Conservation (phyloP, 2,329 filamentous ascomycete genomes). For the Atkinsonella texensis region DNA sequence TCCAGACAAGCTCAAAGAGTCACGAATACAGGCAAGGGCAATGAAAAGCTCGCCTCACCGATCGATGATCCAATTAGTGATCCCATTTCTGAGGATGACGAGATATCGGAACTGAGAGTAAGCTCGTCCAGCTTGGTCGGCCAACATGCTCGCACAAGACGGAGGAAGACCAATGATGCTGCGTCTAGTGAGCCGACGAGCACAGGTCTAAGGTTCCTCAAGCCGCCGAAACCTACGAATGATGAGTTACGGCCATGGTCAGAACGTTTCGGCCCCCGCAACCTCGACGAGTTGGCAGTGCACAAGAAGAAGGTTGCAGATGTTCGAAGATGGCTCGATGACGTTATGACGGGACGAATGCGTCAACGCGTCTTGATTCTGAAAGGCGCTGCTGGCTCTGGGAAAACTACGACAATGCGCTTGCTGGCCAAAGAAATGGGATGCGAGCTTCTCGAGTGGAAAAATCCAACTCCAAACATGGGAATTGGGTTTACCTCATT, state of each 20-base stretch:
- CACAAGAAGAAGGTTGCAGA: slow-evolving; percentile 90
- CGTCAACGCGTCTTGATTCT: slow-evolving; percentile 68
- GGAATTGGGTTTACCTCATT: slow-evolving; percentile 55
- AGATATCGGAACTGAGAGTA: slow-evolving; percentile 37
- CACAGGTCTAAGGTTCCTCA: slow-evolving; percentile 41
- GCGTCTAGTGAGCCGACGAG: slow-evolving; percentile 13
- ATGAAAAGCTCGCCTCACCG: slow-evolving; percentile 16
- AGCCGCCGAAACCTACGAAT: slow-evolving; percentile 25
- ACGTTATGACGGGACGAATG: slow-evolving; percentile 53
- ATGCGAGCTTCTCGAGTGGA: slow-evolving; percentile 78
- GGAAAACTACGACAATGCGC: slow-evolving; percentile 79
- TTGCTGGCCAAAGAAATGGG: slow-evolving; percentile 68
- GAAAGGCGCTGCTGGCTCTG: slow-evolving; percentile 82
- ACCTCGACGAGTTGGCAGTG: slow-evolving; percentile 75
- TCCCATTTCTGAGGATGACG: slow-evolving; percentile 49
- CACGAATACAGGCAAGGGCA: slow-evolving; percentile 20
- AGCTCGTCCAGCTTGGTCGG: slow-evolving; percentile 43
- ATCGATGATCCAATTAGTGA: slow-evolving; percentile 41
- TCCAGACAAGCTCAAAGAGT: slow-evolving; percentile 46
- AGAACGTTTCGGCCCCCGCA: slow-evolving; percentile 66
- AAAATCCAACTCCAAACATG: slow-evolving; percentile 57
- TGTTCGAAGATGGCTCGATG: slow-evolving; percentile 70
- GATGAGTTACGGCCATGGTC: slow-evolving; percentile 70
- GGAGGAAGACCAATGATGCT: slow-evolving; percentile 24
- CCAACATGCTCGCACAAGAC: slow-evolving; percentile 41